A percentile compares a stretch with the other conserved stretches of the same genome.
Evolutionary conservation across 208 protist genomes (phyloP).

Genomic region (Leishmania guyanensis): DNA sequence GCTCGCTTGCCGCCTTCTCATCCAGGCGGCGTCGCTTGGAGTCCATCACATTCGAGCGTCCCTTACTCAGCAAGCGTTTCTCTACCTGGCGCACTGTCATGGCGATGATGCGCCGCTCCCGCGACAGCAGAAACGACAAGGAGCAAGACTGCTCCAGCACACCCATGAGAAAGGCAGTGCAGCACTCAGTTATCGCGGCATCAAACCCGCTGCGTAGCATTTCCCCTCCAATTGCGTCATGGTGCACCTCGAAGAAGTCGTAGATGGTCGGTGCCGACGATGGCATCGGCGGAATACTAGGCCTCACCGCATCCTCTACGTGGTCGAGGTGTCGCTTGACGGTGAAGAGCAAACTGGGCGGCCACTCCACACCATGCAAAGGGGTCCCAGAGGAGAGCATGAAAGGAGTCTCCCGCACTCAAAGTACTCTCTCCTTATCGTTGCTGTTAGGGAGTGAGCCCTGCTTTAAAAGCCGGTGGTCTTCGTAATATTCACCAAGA

Average conservation of each 20-base stretch:
- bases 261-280: slow-evolving; percentile 38
- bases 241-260: slow-evolving; percentile 55
- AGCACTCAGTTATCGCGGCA: slow-evolving; percentile 45
- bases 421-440: neutral
- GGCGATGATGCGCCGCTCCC: slow-evolving; percentile 46
- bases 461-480: neutral
- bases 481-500: neutral
- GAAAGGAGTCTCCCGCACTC: neutral
- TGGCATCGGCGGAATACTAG: slow-evolving; percentile 52
- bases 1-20: slow-evolving; percentile 9
- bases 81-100: slow-evolving; percentile 39
- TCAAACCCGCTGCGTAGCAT: slow-evolving; percentile 30
- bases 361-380: slow-evolving; percentile 40
- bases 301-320: slow-evolving; percentile 59
- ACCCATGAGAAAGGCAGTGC: slow-evolving; percentile 57
- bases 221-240: slow-evolving; percentile 19
- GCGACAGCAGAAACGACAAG: slow-evolving; percentile 62
- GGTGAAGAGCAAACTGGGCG: slow-evolving; percentile 46
- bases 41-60: slow-evolving; percentile 8
- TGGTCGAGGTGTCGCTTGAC: slow-evolving; percentile 50
- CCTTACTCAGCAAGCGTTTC: slow-evolving; percentile 31
- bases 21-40: slow-evolving; percentile 30
- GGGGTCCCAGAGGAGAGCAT: neutral
- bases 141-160: slow-evolving; percentile 78
- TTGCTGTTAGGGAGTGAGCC: neutral